Evolutionary conservation across 495 filamentous ascomycete genomes (phyloP), one percentile per base, ranked within the genome.

Genomic region (Aspergillus hancockii): DNA sequence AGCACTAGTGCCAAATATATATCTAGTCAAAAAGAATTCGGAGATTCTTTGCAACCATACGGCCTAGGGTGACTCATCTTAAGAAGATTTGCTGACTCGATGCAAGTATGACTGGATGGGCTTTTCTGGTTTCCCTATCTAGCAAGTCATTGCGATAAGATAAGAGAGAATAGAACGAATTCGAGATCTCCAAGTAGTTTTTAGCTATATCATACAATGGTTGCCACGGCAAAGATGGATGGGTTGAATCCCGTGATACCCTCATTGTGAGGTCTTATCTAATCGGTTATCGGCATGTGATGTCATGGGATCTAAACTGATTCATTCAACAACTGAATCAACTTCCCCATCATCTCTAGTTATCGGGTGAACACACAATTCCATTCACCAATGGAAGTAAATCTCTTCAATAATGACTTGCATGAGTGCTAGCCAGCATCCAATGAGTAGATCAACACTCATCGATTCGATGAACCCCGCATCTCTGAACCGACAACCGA

Each of bases 401-500:
- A 3, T 7, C 7, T 28, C 7, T 28, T 7, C 7, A 3, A 28
- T 28, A 3, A 7, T 28, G 25, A 3, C 7, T 28, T 28, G 25
- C 25, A 28, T 28, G 25, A 28, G 25, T 28, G 3, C 13, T 36
- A 36, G 2, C 8, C 8, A 2, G 34, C 34, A 12, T 10, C 34
- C 34, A 10, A 12, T 10, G 4, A 36, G 2, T 36, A 36, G 13
- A 36, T 14, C n/a, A n/a, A 36, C 31, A 9, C 40, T 51, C 28
- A 51, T 52, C 34, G 8, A 34, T 58, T 19, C 31, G 23, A 55
- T 21, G 14, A 54, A 57, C 61, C 61, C 61, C 61, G 61, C 61
- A 57, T 59, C 23, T 13, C 43, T 21, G 56, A 13, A 63, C 61
- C 61, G 57, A 63, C 45, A 58, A 49, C 52, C 55, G 51, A 59